phyloP scores from a whole-genome alignment of 352 stramenopile genomes.

The Globisporangium abappressorium region DNA sequence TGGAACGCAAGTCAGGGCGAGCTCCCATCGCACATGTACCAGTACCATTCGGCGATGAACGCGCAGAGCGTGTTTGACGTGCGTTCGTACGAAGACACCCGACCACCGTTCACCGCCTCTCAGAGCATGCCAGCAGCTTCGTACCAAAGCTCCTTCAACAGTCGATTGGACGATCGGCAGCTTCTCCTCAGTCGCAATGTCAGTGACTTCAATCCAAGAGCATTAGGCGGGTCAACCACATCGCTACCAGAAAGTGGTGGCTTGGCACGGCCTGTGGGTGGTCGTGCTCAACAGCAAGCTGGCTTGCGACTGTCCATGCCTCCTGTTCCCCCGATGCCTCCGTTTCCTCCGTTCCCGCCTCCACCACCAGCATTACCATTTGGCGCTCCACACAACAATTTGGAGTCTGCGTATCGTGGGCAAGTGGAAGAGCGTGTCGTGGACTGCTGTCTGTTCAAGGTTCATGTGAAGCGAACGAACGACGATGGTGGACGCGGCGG shows the following conservation, averaged over 20 bases:
- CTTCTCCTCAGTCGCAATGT: neutral
- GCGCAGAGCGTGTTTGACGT: slow-evolving; percentile 13
- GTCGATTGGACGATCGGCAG: neutral
- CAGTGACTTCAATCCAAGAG: slow-evolving; percentile 6
- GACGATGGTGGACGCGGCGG: slow-evolving; percentile 7
- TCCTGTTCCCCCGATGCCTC: slow-evolving; percentile 8
- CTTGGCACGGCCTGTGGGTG: neutral
- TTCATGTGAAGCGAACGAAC: slow-evolving; percentile 25
- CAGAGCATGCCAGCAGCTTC: slow-evolving; percentile 4
- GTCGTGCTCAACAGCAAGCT: neutral
- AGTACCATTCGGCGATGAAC: slow-evolving; percentile 17
- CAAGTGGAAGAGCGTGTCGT: slow-evolving; percentile 28
- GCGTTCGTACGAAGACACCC: neutral
- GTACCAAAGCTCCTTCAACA: slow-evolving; percentile 6
- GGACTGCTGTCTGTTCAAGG: slow-evolving; percentile 38
- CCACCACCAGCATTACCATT: neutral
- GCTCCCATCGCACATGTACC: slow-evolving; percentile 15
- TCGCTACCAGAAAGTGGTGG: neutral
- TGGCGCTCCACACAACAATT: neutral
- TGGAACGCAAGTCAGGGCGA: slow-evolving; percentile 20
- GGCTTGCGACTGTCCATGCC: slow-evolving; percentile 3
- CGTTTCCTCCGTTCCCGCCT: slow-evolving; percentile 8
- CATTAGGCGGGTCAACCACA: neutral
- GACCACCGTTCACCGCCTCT: neutral
- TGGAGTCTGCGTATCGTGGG: slow-evolving; percentile 22